Percentiles rank a stretch among this genome's conserved stretches.
These are phyloP conservation scores for Epichloe typhina DNA, from an alignment of 2,329 filamentous ascomycete genomes.

Conservation along the genomic window DNA sequence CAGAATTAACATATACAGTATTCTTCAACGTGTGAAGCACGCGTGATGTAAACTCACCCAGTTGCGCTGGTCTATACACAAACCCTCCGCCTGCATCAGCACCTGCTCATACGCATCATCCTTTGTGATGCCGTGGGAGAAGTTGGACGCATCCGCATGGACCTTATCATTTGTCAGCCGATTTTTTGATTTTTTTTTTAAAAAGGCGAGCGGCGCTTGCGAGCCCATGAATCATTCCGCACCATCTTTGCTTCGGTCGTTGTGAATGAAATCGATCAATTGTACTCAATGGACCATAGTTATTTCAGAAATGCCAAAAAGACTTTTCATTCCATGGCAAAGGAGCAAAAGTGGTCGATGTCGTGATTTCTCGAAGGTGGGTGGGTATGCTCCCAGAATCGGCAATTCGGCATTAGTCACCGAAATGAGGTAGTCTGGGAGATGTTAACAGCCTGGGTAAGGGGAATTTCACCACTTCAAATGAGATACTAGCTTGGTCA, in stretches of 20 bases:
- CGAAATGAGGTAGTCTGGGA: not conserved
- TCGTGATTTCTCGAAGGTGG: constrained; percentile 5
- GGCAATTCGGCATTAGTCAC: constrained; percentile 7
- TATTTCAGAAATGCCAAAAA: not conserved
- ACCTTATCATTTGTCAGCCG: constrained; percentile 37
- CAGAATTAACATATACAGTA: not conserved
- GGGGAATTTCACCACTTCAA: not conserved
- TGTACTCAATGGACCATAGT: too few species aligned
- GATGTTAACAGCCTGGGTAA: not conserved
- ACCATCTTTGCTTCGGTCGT: not conserved
- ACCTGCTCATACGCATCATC: constrained; percentile 63
- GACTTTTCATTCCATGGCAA: not conserved
- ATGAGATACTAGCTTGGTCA: not conserved
- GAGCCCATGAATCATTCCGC: not conserved
- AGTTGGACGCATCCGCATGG: constrained; percentile 69
- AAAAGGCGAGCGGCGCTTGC: not conserved
- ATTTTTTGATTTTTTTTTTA: too few species aligned
- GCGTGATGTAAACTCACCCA: constrained; percentile 45
- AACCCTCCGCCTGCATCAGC: constrained; percentile 52
- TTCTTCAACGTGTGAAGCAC: not conserved
- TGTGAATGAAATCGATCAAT: not conserved
- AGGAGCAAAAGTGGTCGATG: not conserved
- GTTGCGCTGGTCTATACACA: constrained; percentile 63
- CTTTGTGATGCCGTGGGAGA: constrained; percentile 53
- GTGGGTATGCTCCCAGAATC: constrained; percentile 4